phyloP scores from a whole-genome alignment of 257 asterid genomes.

The Coffea eugenioides region DNA sequence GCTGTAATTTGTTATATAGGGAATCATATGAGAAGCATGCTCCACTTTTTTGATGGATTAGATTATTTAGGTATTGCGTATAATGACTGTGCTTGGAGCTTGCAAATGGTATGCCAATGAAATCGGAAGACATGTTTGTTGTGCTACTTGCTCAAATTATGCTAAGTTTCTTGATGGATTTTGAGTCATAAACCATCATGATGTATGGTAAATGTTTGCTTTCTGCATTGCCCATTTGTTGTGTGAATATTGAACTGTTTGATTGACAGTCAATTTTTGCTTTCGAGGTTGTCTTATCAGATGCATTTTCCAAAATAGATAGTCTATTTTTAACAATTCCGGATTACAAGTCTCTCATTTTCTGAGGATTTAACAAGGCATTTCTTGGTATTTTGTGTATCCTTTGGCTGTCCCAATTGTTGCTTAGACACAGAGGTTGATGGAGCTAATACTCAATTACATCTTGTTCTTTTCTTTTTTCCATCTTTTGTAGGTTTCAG shows the following conservation, averaged over 20 bases:
- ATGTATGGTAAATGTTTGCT: not conserved
- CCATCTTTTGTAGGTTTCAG: conserved; percentile 55
- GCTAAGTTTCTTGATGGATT: not conserved
- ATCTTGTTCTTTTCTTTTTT: conserved; percentile 6
- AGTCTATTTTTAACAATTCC: not conserved
- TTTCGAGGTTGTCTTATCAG: not conserved
- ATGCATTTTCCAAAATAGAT: not conserved
- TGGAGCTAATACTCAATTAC: not conserved
- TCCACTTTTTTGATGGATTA: not conserved
- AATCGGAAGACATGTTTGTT: not conserved
- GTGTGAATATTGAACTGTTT: not conserved
- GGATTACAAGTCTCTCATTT: not conserved
- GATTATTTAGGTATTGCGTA: not conserved
- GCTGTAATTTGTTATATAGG: too few species aligned
- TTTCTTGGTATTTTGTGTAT: not conserved
- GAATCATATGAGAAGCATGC: too few species aligned
- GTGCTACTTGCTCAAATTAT: not conserved
- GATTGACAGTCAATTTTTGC: not conserved
- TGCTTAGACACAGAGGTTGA: not conserved
- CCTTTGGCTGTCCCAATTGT: not conserved
- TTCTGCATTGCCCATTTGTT: too few species aligned
- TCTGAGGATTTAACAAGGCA: not conserved
- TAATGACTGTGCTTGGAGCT: not conserved
- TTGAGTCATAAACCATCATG: not conserved
- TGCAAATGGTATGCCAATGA: not conserved